Conservation (phyloP, 2,329 filamentous ascomycete genomes). For the Colletotrichum godetiae region DNA sequence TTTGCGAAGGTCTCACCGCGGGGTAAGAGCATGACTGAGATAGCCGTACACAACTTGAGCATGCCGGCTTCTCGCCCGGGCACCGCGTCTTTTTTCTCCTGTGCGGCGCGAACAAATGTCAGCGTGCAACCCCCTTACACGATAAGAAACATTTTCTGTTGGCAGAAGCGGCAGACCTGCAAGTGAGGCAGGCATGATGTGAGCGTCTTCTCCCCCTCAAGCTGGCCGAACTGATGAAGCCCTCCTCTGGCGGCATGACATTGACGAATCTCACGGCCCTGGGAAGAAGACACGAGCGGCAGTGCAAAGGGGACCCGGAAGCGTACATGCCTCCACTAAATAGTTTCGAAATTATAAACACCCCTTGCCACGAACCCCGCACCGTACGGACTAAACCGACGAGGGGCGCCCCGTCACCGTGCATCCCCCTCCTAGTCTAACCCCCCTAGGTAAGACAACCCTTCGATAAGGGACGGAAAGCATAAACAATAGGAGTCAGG, state of each 20-base stretch:
- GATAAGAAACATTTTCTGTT: not conserved
- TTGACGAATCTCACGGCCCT: conserved; percentile 23
- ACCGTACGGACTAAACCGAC: conserved; percentile 10
- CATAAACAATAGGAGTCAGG: not conserved
- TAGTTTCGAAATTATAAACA: conserved; percentile 4
- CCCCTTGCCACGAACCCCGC: conserved; percentile 10
- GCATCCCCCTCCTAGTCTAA: conserved; percentile 7
- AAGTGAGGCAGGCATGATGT: conserved; percentile 58
- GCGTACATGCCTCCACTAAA: conserved; percentile 29
- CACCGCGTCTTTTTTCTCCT: conserved; percentile 63
- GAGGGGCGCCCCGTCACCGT: conserved; percentile 2
- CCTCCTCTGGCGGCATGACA: conserved; percentile 48
- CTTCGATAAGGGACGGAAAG: conserved; percentile 1
- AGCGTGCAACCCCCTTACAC: conserved; percentile 6
- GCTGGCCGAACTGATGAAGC: conserved; percentile 34
- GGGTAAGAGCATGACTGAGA: conserved; percentile 60
- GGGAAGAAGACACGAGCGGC: conserved; percentile 16
- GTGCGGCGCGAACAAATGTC: conserved; percentile 15
- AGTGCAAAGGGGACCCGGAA: not conserved
- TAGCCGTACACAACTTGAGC: conserved; percentile 61
- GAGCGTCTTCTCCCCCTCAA: conserved; percentile 51
- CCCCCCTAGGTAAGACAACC: not conserved
- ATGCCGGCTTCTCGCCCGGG: conserved; percentile 62
- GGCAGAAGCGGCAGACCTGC: conserved; percentile 50
- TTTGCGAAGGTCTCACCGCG: conserved; percentile 49